Base-by-base conservation (phyloP, 306 rosid species). In the Ammopiptanthus mongolicus region DNA sequence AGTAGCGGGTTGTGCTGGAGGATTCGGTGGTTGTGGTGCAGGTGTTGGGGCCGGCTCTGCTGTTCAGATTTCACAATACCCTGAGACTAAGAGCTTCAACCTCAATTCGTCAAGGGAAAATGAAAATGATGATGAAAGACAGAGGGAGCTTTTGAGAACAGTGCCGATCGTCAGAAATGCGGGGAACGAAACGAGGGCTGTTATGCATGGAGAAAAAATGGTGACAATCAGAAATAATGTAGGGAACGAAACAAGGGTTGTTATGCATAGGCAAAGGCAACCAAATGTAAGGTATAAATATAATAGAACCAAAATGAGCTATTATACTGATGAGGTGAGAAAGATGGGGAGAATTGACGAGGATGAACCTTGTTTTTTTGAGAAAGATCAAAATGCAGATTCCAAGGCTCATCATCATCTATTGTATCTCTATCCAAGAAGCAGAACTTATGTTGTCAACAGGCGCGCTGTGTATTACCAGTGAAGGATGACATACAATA, bases 311-410 rank as follows among this genome's bases (percentile, higher is more conserved):
- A 78, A 52, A 79, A 79, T 75, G 79, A 78, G 74, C 13, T 83
- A 63, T 19, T 69, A 81, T 53, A 80, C 73, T 51, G 81, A 79
- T 52, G 83, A 77, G 57, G 25, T 84, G 79, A 78, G 79, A 50
- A 85, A 81, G 41, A 85, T 84, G 78, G 82, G 55, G 41, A 81
- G 78, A 65, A 86, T 88, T 65, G 93, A 88, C 21, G 93, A 84
- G 62, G 90, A 88, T 18, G 83, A 36, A 50, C 83, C 86, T 63
- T 84, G 87, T 78, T 67, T 15, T 53, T 88, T 84, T 82, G 69
- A 76, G 70, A 85, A 86, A 59, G 83, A 86, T 31, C 55, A 53
- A 3, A 44, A 50, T 28, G 10, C n/a, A n/a, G n/a, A 58, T 57
- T 57, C 65, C 11, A 71, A 55, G 37, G 33, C 67, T 2, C 82